Percentiles rank a stretch among this genome's conserved stretches.
phyloP scores from a whole-genome alignment of 441 rosid species.

The Biscutella auriculata region DNA sequence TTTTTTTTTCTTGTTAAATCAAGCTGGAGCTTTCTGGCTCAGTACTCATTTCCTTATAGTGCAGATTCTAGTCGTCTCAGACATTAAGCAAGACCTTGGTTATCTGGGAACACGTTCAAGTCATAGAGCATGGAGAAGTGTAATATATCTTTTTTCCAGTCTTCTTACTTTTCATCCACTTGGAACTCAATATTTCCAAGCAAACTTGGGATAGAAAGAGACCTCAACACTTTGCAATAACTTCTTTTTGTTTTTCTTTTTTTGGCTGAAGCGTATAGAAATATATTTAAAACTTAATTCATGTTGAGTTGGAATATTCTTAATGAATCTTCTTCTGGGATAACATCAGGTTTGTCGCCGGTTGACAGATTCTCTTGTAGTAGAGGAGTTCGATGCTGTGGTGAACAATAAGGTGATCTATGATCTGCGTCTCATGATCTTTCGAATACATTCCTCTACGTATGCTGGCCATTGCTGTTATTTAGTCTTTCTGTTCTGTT shows the following conservation, averaged over 20 bases:
- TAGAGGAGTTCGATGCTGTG: constrained; percentile 48
- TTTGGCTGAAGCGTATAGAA: neutral
- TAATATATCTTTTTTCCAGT: constrained; percentile 20
- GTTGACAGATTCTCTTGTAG: constrained; percentile 46
- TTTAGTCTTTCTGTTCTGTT: neutral
- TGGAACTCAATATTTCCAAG: neutral
- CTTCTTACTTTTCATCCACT: constrained; percentile 3
- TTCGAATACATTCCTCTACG: neutral
- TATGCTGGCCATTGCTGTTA: neutral
- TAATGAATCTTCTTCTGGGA: constrained; percentile 12
- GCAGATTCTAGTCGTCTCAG: constrained; percentile 70
- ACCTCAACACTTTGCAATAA: neutral
- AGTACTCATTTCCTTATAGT: constrained; percentile 23
- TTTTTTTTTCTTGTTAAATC: neutral
- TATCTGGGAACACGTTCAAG: constrained; percentile 38
- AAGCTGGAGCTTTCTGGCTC: constrained; percentile 5
- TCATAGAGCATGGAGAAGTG: constrained; percentile 70
- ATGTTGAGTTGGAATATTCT: constrained; percentile 1
- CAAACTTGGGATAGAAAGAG: neutral
- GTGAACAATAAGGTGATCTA: constrained; percentile 53
- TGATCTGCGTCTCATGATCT: neutral
- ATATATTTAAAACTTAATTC: neutral
- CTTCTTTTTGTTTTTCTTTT: neutral
- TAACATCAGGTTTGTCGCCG: constrained; percentile 43
- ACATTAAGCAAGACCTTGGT: constrained; percentile 56